Conservation (phyloP, 1,284 basidiomycete species). For the Psilocybe mexicana region DNA sequence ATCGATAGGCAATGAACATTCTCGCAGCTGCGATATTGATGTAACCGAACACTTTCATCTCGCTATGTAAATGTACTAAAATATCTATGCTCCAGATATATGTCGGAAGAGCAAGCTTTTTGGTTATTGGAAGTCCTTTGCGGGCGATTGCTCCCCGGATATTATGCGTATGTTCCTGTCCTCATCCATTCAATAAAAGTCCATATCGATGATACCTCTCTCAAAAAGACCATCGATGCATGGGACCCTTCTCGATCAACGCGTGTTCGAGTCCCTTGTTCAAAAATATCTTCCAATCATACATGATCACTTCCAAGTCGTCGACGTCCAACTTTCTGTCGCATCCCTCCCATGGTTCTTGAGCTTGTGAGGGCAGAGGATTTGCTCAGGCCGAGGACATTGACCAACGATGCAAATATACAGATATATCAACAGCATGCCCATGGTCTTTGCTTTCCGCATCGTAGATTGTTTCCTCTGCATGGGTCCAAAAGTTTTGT, state of each 20-base stretch:
- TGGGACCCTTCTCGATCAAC: constrained; percentile 95
- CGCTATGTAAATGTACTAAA: constrained; percentile 1
- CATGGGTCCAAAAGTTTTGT: constrained; percentile 98
- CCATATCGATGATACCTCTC: constrained; percentile 4
- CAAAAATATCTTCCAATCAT: constrained; percentile 88
- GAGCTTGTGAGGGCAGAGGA: constrained; percentile 64
- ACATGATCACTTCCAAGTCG: constrained; percentile 88
- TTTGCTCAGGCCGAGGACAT: not conserved
- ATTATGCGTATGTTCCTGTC: constrained; percentile 78
- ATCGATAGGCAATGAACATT: constrained; percentile 87
- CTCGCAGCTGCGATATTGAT: constrained; percentile 90
- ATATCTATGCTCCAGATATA: constrained; percentile 65
- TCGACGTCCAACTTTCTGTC: constrained; percentile 96
- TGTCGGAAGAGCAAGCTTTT: constrained; percentile 99
- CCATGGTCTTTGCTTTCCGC: constrained; percentile 97
- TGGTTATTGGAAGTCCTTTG: constrained; percentile 97
- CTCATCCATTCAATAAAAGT: not conserved
- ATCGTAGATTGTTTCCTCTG: constrained; percentile 99
- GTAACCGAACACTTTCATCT: constrained; percentile 42
- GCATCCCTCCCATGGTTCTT: constrained; percentile 99
- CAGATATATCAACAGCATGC: constrained; percentile 98
- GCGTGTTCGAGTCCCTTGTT: constrained; percentile 98
- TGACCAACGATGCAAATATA: constrained; percentile 3
- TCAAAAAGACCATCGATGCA: constrained; percentile 90
- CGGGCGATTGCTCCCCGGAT: constrained; percentile 92